Evolutionary conservation across 768 basidiomycete species (phyloP).

Genomic region (Leucosporidium scottii): DNA sequence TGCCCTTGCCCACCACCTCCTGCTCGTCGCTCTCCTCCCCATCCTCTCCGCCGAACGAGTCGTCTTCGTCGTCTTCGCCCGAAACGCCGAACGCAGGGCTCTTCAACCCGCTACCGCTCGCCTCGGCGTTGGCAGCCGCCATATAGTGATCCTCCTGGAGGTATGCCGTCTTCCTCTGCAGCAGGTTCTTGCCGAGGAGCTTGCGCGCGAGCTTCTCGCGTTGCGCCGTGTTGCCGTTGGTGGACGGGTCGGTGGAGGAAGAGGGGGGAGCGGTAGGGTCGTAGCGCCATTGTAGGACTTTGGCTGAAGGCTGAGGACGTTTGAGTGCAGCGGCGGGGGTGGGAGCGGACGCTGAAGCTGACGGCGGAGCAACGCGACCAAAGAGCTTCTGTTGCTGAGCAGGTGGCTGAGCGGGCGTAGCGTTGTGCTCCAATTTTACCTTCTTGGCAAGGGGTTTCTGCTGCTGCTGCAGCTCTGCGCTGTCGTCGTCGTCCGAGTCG

Average conservation of each 20-base stretch:
- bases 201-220: slow-evolving; percentile 10
- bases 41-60: background rate
- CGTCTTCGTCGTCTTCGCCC: slow-evolving; percentile 14
- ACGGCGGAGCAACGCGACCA: background rate
- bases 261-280: background rate
- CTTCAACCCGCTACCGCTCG: background rate
- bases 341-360: background rate
- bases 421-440: slow-evolving; percentile 10
- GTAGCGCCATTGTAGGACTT: slow-evolving; percentile 1
- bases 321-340: background rate
- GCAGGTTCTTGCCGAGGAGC: slow-evolving; percentile 6
- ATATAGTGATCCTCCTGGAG: slow-evolving; percentile 26
- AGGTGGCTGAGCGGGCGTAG: too few relatives aligned
- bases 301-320: background rate
- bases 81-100: background rate
- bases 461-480: background rate
- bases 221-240: background rate
- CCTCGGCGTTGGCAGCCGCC: slow-evolving; percentile 17
- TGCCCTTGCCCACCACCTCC: background rate
- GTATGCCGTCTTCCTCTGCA: slow-evolving; percentile 4
- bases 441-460: background rate
- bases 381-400: background rate
- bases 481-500: slow-evolving; percentile 17
- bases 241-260: background rate
- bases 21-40: slow-evolving; percentile 1